Base-by-base conservation (phyloP, 768 basidiomycete genomes). In the Collybiopsis confluens region DNA sequence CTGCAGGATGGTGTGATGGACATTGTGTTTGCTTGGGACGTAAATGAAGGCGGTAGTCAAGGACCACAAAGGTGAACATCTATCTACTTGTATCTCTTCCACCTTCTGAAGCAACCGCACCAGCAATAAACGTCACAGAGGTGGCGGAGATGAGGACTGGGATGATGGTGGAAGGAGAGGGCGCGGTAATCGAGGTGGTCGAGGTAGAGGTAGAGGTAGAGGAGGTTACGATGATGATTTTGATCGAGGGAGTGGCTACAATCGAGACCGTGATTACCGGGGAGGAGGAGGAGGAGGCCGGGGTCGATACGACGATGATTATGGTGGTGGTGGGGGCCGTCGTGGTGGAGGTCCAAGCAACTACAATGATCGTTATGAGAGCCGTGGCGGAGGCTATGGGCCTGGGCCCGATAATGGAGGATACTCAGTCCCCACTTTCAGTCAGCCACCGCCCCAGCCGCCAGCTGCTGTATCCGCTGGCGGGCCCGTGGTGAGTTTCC, bases 1-100 rank as follows among this genome's bases (percentile, higher is more conserved):
- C 64, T 86, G 49, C 88, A 88, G 63, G 92, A 93, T 61, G 94
- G 97, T 13, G 82, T 86, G 1, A 86, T 97, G 82, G 90, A 95
- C 52, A 85, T 98, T 42, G 73, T 81, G 0, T 91, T 89, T 59
- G 88, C 88, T 28, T 96, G 91, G 88, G 93, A 98, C 54, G 74
- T 79, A 11, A 76, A 73, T 5, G 84, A 86, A 1, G 72, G 77
- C 37, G 69, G 79, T 20, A 77, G 79, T 40, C 70, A 72, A 37
- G 75, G 71, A 18, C 67, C 71, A 45, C 73, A 72, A 59, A 69
- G 73, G 73, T 75, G 8, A 36, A 16, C n/a, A n/a, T n/a, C n/a
- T n/a, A n/a, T n/a, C n/a, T n/a, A n/a, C n/a, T n/a, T n/a, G n/a
- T n/a, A n/a, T n/a, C n/a, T n/a, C n/a, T n/a, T n/a, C n/a, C n/a